Evolutionary conservation across 176 grass and related monocot species (phyloP).

Genomic region (maize (Zea mays)): Zm-B73-REFERENCE-NAM-5.0 NC_050099.1:183237001-183237500

Average conservation of each 20-base stretch:
- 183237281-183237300: no score
- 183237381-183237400: no score
- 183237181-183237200: conserved; percentile 17
- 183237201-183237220: neutral
- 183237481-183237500: neutral
- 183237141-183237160: neutral
- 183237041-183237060: neutral
- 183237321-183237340: no score
- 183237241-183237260: neutral
- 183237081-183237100: neutral
- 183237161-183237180: conserved; percentile 9
- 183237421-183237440: no score
- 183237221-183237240: neutral
- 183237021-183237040: neutral
- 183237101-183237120: neutral
- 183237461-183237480: no score
- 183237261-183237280: neutral
- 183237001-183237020: neutral
- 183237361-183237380: no score
- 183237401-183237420: no score
- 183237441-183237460: no score
- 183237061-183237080: neutral
- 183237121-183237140: neutral
- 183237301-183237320: no score
- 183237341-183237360: no score